Evolutionary conservation across 306 rosid species (phyloP), one percentile per base, ranked within the genome.

Genomic region (Ochetophila trinervis): DNA sequence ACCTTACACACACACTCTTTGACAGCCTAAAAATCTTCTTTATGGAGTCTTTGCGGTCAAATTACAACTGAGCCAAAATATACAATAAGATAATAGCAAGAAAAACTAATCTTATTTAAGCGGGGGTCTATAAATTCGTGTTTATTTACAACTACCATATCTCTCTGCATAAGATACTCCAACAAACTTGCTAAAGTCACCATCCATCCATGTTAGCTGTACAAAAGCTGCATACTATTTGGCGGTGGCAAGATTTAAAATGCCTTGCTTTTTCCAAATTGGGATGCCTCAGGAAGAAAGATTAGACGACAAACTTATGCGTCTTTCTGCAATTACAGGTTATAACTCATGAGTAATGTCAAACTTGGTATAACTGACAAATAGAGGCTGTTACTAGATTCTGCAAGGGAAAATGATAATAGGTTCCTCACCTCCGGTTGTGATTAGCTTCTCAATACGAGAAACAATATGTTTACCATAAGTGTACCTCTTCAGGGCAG

Each of bases 391-490:
- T 58, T 7, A 57, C 3, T 70, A 71, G 66, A 78, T 65, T 15
- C 54, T 42, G 6, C 1, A 56, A 21, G 8, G 67, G 56, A 47
- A 69, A 17, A 50, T 6, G 3, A 18, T 2, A 0, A 8, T 2
- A 4, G 68, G 48, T 65, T 57, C 21, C 77, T 83, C 57, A 93
- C 99, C 97, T 88, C 97, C 97, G 0, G 99, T 80, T 49, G 95
- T 78, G 69, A 93, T 88, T 75, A 93, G 94, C 81, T 93, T 93
- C 89, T 93, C 99, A 8, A 93, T 91, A 21, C 97, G 99, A 65
- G 99, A 74, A 63, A 90, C 99, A 2, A 93, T 93, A 24, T 93
- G 99, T 83, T 93, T 93, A 50, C 97, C 97, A 0, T 93, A 93
- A 8, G 99, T 90, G 57, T 90, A 93, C 74, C 85, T 84, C 88